Percentiles rank a stretch among this genome's conserved stretches.
Evolutionary conservation across 1,284 basidiomycete genomes (phyloP).

Genomic region (Wolfiporia cocos): DNA sequence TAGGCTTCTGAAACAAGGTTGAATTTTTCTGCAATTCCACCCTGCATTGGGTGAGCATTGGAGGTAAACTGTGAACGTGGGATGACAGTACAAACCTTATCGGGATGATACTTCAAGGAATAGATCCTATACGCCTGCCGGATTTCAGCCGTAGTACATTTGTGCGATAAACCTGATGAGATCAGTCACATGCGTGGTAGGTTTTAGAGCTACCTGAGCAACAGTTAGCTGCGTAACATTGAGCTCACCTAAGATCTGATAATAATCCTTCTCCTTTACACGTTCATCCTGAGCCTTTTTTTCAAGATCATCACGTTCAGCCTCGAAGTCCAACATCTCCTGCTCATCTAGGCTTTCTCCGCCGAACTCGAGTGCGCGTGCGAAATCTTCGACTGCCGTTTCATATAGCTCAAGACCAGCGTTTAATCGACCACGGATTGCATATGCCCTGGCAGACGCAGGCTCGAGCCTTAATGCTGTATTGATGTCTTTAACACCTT

Average conservation of each 20-base stretch:
- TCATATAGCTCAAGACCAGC: constrained; percentile 13
- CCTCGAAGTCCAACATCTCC: constrained; percentile 21
- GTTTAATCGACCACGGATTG: constrained; percentile 10
- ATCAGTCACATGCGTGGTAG: too few relatives aligned
- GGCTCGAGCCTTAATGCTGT: constrained; percentile 8
- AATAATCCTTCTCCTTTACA: constrained; percentile 9
- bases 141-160: constrained; percentile 8
- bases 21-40: constrained; percentile 13
- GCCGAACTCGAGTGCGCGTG: constrained; percentile 10
- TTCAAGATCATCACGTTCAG: constrained; percentile 38
- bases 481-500: constrained; percentile 11
- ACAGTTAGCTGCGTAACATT: too few relatives aligned
- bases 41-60: constrained; percentile 1
- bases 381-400: constrained; percentile 10
- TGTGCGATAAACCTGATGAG: constrained; percentile 4
- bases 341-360: constrained; percentile 12
- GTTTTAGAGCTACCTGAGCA: too few relatives aligned
- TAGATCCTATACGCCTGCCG: constrained; percentile 8
- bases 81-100: constrained; percentile 7
- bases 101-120: constrained; percentile 14
- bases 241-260: constrained; percentile 11
- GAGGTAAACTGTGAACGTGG: background rate
- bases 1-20: constrained; percentile 10
- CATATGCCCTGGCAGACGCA: constrained; percentile 3
- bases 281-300: constrained; percentile 30